phyloP scores from a whole-genome alignment of 2,329 filamentous ascomycete species.

The Fusarium penzigii region DNA sequence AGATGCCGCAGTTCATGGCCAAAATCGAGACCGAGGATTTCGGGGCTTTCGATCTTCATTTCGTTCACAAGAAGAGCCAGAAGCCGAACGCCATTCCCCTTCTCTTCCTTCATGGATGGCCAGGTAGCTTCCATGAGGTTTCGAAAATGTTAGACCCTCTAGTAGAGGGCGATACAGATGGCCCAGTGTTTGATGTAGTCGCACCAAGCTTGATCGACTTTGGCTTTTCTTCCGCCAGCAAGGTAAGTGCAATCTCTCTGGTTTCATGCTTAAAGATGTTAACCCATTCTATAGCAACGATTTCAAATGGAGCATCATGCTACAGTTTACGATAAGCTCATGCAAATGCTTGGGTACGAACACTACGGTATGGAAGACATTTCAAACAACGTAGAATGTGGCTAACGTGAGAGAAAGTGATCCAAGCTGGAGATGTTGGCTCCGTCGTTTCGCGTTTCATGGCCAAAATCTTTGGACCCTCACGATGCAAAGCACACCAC shows the following conservation, averaged over 20 bases:
- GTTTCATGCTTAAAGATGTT: not conserved
- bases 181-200: conserved; percentile 8
- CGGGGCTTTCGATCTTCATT: conserved; percentile 59
- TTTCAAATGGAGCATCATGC: conserved; percentile 6
- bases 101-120: conserved; percentile 45
- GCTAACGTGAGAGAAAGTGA: not conserved
- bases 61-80: conserved; percentile 55
- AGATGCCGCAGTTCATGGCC: conserved; percentile 55
- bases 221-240: conserved; percentile 7
- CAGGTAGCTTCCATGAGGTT: conserved; percentile 10
- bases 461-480: conserved; percentile 3
- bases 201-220: conserved; percentile 8
- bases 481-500: conserved; percentile 5
- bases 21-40: conserved; percentile 54
- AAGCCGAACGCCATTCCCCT: conserved; percentile 57
- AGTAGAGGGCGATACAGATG: not conserved
- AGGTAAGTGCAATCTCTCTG: not conserved
- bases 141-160: conserved; percentile 4
- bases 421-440: conserved; percentile 11
- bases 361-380: not conserved
- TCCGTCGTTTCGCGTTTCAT: conserved; percentile 4
- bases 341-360: conserved; percentile 10
- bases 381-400: no score
- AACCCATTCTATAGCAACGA: not conserved
- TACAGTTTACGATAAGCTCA: conserved; percentile 8